Conservation (phyloP, 805 yeast species). For the Ogataea allantospora region DNA sequence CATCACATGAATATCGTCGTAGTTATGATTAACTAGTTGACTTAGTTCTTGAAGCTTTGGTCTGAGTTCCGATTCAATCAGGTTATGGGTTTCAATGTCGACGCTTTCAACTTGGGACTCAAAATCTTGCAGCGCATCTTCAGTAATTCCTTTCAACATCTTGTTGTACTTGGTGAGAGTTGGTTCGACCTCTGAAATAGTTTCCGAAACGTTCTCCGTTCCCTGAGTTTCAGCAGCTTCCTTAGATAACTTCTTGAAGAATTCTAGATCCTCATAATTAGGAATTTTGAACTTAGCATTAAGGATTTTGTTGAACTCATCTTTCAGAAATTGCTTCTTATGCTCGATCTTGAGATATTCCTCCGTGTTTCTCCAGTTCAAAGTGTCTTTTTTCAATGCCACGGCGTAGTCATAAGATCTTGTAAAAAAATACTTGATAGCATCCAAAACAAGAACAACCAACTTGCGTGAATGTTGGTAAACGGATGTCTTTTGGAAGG, state of each 20-base stretch:
- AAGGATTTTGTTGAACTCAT: constrained; percentile 31
- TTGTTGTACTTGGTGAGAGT: constrained; percentile 28
- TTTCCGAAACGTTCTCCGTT: constrained; percentile 13
- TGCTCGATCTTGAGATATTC: constrained; percentile 29
- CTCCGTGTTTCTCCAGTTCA: constrained; percentile 26
- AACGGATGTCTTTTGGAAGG: constrained; percentile 14
- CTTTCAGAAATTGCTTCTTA: constrained; percentile 32
- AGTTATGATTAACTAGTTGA: constrained; percentile 25
- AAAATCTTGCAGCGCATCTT: constrained; percentile 40
- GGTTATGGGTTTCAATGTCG: constrained; percentile 27
- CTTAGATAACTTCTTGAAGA: constrained; percentile 20
- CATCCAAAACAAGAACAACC: constrained; percentile 3
- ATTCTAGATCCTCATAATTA: constrained; percentile 24
- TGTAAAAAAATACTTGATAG: constrained; percentile 6
- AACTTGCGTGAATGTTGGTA: constrained; percentile 10
- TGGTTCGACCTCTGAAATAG: constrained; percentile 17
- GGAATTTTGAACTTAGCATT: constrained; percentile 31
- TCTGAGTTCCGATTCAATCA: constrained; percentile 33
- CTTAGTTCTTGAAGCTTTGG: constrained; percentile 36
- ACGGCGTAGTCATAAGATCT: constrained; percentile 13
- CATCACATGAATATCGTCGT: constrained; percentile 27
- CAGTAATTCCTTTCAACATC: constrained; percentile 37
- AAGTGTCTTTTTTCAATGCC: constrained; percentile 22
- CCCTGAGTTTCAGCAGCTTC: constrained; percentile 12
- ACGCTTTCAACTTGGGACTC: constrained; percentile 35